phyloP scores from a whole-genome alignment of 2,329 filamentous ascomycete species.

The Alternaria arborescens region DNA sequence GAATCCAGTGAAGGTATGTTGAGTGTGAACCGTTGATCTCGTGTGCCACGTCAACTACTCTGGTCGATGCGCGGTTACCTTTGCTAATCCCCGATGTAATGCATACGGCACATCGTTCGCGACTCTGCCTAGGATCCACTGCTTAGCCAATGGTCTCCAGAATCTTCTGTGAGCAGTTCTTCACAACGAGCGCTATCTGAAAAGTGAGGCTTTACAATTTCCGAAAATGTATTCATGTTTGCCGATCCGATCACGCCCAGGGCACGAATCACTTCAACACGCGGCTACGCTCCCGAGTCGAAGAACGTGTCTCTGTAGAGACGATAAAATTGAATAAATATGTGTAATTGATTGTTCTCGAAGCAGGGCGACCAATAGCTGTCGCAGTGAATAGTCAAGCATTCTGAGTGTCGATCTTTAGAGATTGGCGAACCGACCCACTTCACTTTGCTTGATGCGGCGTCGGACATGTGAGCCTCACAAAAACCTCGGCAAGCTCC shows the following conservation, averaged over 20 bases:
- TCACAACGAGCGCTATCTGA: background rate
- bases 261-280: background rate
- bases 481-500: background rate
- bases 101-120: background rate
- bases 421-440: background rate
- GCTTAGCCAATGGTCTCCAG: background rate
- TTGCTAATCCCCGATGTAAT: conserved; percentile 1
- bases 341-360: background rate
- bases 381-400: background rate
- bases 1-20: background rate
- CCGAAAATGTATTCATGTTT: background rate
- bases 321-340: background rate
- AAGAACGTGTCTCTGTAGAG: background rate
- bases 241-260: conserved; percentile 3
- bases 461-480: background rate
- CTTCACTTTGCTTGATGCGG: conserved; percentile 1
- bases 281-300: background rate
- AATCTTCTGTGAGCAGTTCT: background rate
- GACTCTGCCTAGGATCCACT: background rate
- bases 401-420: background rate
- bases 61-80: background rate
- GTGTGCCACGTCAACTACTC: conserved; percentile 1
- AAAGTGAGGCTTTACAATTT: conserved; percentile 5
- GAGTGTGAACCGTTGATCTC: conserved; percentile 4
- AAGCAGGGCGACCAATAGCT: conserved; percentile 3